Conservation (phyloP, 768 basidiomycete genomes). For the Suillus subaureus region DNA sequence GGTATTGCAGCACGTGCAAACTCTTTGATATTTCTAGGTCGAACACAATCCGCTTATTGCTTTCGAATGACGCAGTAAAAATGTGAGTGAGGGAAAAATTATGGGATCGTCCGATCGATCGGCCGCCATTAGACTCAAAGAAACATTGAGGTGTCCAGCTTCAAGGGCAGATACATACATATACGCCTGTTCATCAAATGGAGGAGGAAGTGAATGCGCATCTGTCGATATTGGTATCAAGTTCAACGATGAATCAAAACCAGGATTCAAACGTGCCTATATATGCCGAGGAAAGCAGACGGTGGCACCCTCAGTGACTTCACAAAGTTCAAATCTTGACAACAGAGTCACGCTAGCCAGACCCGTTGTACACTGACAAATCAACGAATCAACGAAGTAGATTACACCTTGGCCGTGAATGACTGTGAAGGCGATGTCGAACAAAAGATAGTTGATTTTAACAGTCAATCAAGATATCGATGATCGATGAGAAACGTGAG, state of each 20-base stretch:
- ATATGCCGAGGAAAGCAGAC: background rate
- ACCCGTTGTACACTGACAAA: background rate
- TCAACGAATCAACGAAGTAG: background rate
- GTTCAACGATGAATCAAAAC: background rate
- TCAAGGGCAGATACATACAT: conserved; percentile 59
- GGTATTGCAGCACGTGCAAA: conserved; percentile 34
- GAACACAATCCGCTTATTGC: conserved; percentile 45
- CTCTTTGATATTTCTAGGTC: conserved; percentile 57
- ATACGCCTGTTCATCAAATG: conserved; percentile 47
- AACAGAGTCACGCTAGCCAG: background rate
- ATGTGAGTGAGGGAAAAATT: conserved; percentile 50
- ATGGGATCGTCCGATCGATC: conserved; percentile 30
- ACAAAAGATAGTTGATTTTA: background rate
- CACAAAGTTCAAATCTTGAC: background rate
- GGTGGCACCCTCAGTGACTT: background rate
- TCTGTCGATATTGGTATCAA: background rate
- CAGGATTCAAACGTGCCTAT: background rate
- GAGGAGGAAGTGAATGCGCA: conserved; percentile 38
- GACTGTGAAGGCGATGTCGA: background rate
- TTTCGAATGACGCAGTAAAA: conserved; percentile 52
- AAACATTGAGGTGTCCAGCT: conserved; percentile 46
- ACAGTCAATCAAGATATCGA: background rate
- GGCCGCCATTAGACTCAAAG: conserved; percentile 40
- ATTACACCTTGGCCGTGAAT: background rate
- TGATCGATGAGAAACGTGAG: background rate